Percentiles rank a stretch among this genome's conserved stretches.
Evolutionary conservation across 371 early-diverging fungal genomes (phyloP).

Genomic region (Lichtheimia corymbifera): DNA sequence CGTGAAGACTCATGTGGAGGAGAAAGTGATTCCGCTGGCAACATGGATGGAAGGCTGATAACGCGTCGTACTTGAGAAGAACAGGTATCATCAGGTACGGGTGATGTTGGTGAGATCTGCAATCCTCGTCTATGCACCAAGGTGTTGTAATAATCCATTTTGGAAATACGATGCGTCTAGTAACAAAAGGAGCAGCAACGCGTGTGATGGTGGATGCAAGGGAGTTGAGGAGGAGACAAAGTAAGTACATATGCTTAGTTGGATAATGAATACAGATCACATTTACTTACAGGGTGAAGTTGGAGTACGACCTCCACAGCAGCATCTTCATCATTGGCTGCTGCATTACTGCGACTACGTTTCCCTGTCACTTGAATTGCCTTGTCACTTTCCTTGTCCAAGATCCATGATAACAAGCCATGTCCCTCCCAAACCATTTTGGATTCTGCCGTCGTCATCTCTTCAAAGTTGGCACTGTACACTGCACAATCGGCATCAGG

Average conservation of each 20-base stretch:
- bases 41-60: slow-evolving; percentile 22
- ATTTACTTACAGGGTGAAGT: slow-evolving; percentile 42
- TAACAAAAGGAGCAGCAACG: background rate
- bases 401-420: slow-evolving; percentile 48
- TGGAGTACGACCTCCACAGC: slow-evolving; percentile 31
- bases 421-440: slow-evolving; percentile 49
- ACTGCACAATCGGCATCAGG: slow-evolving; percentile 45
- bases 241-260: background rate
- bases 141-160: slow-evolving; percentile 19
- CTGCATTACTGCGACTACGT: background rate
- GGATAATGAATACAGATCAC: background rate
- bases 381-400: slow-evolving; percentile 30
- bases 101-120: slow-evolving; percentile 12
- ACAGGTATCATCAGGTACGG: slow-evolving; percentile 10
- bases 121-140: slow-evolving; percentile 23
- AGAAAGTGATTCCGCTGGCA: background rate
- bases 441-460: slow-evolving; percentile 21
- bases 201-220: background rate
- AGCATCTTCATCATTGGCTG: slow-evolving; percentile 9
- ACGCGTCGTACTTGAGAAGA: slow-evolving; percentile 16
- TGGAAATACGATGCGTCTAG: slow-evolving; percentile 22
- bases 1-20: background rate
- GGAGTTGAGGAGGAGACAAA: background rate
- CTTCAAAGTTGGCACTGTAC: slow-evolving; percentile 45
- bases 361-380: slow-evolving; percentile 14